phyloP scores from a whole-genome alignment of 768 basidiomycete species.

The Psilocybe sp. region DNA sequence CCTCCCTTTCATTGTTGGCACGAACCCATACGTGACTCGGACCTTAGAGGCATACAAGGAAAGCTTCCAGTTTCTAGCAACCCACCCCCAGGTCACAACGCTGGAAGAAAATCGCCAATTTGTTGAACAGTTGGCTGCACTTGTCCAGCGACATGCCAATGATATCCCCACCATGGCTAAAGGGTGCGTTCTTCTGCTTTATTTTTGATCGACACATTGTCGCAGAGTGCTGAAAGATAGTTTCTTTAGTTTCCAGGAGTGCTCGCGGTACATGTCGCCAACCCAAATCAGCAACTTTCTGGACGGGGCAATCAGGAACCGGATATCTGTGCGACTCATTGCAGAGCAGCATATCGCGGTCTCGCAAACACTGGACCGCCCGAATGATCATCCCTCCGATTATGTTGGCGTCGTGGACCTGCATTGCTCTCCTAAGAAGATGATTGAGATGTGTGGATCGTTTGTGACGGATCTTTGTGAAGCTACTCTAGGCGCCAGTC shows the following conservation, averaged over 20 bases:
- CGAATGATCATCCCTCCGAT: conserved; percentile 27
- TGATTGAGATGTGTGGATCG: conserved; percentile 79
- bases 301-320: conserved; percentile 80
- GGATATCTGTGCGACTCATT: conserved; percentile 84
- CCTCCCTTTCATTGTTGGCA: conserved; percentile 86
- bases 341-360: conserved; percentile 91
- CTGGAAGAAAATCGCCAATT: conserved; percentile 71
- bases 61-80: conserved; percentile 69
- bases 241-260: conserved; percentile 74
- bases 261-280: conserved; percentile 77
- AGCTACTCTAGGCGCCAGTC: conserved; percentile 74
- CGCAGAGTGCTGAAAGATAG: neutral
- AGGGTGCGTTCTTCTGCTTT: conserved; percentile 46
- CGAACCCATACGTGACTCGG: conserved; percentile 81
- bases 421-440: conserved; percentile 64
- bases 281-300: conserved; percentile 78
- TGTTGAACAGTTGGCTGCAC: conserved; percentile 58
- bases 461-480: conserved; percentile 84
- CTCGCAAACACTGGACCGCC: conserved; percentile 59
- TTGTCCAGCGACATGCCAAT: conserved; percentile 78
- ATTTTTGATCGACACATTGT: neutral
- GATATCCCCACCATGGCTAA: conserved; percentile 91
- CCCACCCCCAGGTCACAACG: conserved; percentile 59
- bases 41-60: conserved; percentile 65
- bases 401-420: conserved; percentile 75